Evolutionary conservation across 805 yeast genomes (phyloP).

Genomic region (Hermanozyma aechmeae): DNA sequence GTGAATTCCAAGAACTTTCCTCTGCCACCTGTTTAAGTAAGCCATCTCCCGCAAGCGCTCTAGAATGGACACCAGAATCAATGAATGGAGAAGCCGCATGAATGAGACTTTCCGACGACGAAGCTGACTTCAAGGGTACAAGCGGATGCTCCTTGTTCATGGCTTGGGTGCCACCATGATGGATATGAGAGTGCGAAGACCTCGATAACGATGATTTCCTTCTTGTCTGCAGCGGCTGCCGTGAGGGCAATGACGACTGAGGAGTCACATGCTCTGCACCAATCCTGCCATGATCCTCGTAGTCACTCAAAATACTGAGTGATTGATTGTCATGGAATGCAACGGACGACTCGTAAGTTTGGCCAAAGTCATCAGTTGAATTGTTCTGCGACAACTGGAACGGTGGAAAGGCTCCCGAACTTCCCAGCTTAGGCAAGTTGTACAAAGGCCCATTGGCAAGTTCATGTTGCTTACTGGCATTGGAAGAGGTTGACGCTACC

Average conservation of each 20-base stretch:
- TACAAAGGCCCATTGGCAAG: constrained; percentile 1
- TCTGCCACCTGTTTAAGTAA: too few species aligned
- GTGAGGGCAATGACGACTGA: constrained; percentile 7
- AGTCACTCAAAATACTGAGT: constrained; percentile 3
- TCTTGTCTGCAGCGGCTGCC: constrained; percentile 9
- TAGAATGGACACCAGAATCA: too few species aligned
- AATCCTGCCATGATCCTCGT: constrained; percentile 5
- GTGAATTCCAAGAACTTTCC: too few species aligned
- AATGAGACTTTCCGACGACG: constrained; percentile 1
- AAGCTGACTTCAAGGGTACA: constrained; percentile 1
- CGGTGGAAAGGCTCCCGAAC: constrained; percentile 12
- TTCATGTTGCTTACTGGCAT: constrained; percentile 9
- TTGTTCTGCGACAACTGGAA: constrained; percentile 7
- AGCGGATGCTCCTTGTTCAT: constrained; percentile 3
- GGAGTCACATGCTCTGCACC: constrained; percentile 3
- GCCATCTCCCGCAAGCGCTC: too few species aligned
- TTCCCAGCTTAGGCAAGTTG: constrained; percentile 5
- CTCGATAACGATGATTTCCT: constrained; percentile 9
- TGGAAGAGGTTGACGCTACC: constrained; percentile 28
- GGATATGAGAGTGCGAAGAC: constrained; percentile 7
- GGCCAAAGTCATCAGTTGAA: constrained; percentile 9
- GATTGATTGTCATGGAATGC: constrained; percentile 4
- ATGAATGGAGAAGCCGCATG: too few species aligned
- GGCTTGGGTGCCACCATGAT: constrained; percentile 2
- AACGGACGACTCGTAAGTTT: constrained; percentile 3